phyloP scores from a whole-genome alignment of 352 stramenopile species.

The Plasmopara halstedii region DNA sequence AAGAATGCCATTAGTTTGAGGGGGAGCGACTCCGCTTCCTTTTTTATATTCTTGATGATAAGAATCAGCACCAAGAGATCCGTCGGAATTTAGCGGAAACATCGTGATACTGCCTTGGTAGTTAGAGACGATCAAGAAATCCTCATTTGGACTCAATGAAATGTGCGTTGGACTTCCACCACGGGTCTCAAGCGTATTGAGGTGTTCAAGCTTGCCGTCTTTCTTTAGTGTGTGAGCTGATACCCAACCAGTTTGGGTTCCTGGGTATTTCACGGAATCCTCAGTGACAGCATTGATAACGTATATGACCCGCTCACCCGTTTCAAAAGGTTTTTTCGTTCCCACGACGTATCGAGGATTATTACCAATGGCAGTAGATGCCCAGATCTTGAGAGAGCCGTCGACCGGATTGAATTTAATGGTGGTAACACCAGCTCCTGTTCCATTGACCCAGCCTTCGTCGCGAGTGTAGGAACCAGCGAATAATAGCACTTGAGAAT shows the following conservation, averaged over 20 bases:
- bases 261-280: conserved; percentile 14
- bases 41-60: conserved; percentile 36
- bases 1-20: not conserved
- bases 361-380: conserved; percentile 37
- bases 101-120: conserved; percentile 56
- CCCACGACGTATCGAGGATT: conserved; percentile 65
- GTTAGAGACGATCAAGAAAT: conserved; percentile 55
- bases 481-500: conserved; percentile 30
- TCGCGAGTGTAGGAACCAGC: conserved; percentile 56
- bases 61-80: conserved; percentile 25
- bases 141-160: conserved; percentile 35
- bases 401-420: conserved; percentile 40
- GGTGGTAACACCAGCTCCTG: conserved; percentile 50
- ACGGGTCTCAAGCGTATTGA: conserved; percentile 44
- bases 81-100: conserved; percentile 40
- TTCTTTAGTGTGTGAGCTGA: conserved; percentile 31
- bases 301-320: conserved; percentile 32
- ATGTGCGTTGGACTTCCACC: conserved; percentile 42
- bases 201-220: conserved; percentile 30
- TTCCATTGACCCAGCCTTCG: conserved; percentile 62
- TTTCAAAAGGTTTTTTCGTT: conserved; percentile 22
- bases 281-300: conserved; percentile 49
- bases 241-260: conserved; percentile 40
- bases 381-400: conserved; percentile 31
- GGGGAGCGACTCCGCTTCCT: conserved; percentile 30